Evolutionary conservation across 169 alveolate species (phyloP).

Genomic region (Perkinsus marinus): DNA sequence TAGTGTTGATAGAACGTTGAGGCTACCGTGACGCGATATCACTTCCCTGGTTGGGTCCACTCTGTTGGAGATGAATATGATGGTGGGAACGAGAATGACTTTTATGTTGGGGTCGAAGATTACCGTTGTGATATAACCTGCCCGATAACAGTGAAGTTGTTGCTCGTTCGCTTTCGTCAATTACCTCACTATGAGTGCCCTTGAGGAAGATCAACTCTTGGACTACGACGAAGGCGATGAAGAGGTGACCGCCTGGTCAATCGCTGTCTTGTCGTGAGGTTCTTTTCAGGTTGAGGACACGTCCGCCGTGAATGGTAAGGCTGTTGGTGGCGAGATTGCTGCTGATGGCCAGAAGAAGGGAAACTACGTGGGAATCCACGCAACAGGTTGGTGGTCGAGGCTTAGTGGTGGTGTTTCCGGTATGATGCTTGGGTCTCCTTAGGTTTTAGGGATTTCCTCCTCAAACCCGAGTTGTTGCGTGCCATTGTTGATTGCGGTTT

Average conservation of each 20-base stretch:
- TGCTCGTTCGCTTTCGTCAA: not conserved
- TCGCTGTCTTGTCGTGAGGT: not conserved
- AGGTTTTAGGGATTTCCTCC: slow-evolving; percentile 87
- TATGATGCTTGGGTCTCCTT: slow-evolving; percentile 36
- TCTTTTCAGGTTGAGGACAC: not conserved
- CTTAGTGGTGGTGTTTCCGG: slow-evolving; percentile 59
- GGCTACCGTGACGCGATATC: no score
- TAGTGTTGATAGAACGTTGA: no score
- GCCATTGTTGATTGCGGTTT: slow-evolving; percentile 95
- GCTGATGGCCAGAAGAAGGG: slow-evolving; percentile 13
- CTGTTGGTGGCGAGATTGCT: not conserved
- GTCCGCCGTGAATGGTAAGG: not conserved
- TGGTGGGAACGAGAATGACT: not conserved
- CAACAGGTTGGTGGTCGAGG: slow-evolving; percentile 82
- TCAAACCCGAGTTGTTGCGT: slow-evolving; percentile 87
- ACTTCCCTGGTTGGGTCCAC: no score
- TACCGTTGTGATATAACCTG: not conserved
- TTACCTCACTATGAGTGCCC: not conserved
- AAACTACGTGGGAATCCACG: slow-evolving; percentile 72
- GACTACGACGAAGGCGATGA: not conserved
- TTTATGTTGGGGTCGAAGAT: not conserved
- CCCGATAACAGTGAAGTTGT: not conserved
- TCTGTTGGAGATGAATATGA: no score
- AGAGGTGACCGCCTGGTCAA: not conserved
- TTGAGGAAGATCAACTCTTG: not conserved